Conservation (phyloP, 306 rosid genomes). For the Malus fusca region DNA sequence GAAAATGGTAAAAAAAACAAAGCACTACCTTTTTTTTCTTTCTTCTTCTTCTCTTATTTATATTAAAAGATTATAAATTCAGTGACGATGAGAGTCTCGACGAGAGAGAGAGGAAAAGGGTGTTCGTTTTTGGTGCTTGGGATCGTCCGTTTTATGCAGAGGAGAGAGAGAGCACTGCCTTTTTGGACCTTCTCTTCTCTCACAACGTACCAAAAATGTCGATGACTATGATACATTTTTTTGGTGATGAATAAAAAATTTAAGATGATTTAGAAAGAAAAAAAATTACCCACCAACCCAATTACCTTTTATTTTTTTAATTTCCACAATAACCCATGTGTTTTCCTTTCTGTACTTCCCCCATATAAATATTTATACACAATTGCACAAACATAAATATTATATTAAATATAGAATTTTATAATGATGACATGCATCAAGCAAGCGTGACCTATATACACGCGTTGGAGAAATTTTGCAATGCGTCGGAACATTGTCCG, state of each 20-base stretch:
- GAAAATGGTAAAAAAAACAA: slow-evolving; percentile 22
- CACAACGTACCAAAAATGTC: slow-evolving; percentile 47
- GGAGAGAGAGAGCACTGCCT: slow-evolving; percentile 25
- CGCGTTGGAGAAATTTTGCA: too few relatives aligned
- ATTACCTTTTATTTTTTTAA: neutral
- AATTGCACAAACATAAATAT: too few relatives aligned
- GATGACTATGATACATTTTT: slow-evolving; percentile 13
- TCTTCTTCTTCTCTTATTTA: neutral
- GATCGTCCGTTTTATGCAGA: slow-evolving; percentile 54
- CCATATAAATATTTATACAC: neutral
- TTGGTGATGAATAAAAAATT: neutral
- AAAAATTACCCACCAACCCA: slow-evolving; percentile 7
- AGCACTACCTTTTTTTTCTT: slow-evolving; percentile 19
- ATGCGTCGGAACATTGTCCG: accelerated
- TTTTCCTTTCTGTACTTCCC: neutral
- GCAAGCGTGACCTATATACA: neutral
- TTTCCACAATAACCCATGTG: slow-evolving; percentile 2
- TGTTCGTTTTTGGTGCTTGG: slow-evolving; percentile 31
- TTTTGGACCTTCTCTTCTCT: slow-evolving; percentile 51
- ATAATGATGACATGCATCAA: neutral
- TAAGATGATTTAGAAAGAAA: neutral
- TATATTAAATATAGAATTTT: too few relatives aligned
- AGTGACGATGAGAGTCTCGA: slow-evolving; percentile 20
- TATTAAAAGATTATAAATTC: slow-evolving; percentile 12
- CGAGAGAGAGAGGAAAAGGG: slow-evolving; percentile 24